Conservation (phyloP, 2,329 filamentous ascomycete genomes). For the Colletotrichum liaoningense region DNA sequence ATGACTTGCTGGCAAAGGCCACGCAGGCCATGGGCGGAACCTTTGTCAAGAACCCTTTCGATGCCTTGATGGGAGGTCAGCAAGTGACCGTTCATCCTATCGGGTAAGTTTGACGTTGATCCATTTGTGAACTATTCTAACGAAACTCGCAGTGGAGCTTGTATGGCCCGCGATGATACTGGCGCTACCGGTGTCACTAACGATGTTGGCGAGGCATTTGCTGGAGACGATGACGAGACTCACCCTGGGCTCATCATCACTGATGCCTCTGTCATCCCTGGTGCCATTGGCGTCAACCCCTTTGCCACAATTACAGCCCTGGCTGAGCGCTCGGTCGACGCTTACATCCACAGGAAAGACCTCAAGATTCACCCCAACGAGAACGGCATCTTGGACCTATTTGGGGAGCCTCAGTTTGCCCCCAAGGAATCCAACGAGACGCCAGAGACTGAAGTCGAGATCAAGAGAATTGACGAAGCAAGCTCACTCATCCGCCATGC, state of each 20-base stretch:
- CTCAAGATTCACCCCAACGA: slow-evolving; percentile 58
- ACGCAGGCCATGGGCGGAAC: slow-evolving; percentile 70
- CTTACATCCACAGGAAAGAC: slow-evolving; percentile 53
- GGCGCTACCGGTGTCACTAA: slow-evolving; percentile 69
- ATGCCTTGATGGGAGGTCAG: slow-evolving; percentile 64
- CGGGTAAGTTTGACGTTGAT: slow-evolving; percentile 54
- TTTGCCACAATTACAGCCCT: slow-evolving; percentile 77
- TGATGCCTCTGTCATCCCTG: slow-evolving; percentile 71
- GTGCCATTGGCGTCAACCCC: slow-evolving; percentile 73
- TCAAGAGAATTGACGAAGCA: slow-evolving; percentile 48
- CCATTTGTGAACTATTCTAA: slow-evolving; percentile 36
- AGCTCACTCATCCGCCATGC: slow-evolving; percentile 54
- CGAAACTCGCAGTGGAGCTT: slow-evolving; percentile 61
- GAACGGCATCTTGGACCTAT: slow-evolving; percentile 64
- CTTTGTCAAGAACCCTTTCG: slow-evolving; percentile 69
- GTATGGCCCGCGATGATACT: slow-evolving; percentile 70
- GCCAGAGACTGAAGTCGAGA: slow-evolving; percentile 47
- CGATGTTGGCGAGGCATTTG: slow-evolving; percentile 70
- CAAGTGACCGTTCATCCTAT: slow-evolving; percentile 76
- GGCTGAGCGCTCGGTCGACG: slow-evolving; percentile 71
- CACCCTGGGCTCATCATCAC: slow-evolving; percentile 70
- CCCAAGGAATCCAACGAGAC: slow-evolving; percentile 31
- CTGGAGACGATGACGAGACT: slow-evolving; percentile 60
- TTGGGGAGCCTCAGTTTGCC: slow-evolving; percentile 58
- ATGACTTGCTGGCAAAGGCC: slow-evolving; percentile 62